Base-by-base conservation (phyloP, 495 filamentous ascomycete species). In the Xylaria telfairii region DNA sequence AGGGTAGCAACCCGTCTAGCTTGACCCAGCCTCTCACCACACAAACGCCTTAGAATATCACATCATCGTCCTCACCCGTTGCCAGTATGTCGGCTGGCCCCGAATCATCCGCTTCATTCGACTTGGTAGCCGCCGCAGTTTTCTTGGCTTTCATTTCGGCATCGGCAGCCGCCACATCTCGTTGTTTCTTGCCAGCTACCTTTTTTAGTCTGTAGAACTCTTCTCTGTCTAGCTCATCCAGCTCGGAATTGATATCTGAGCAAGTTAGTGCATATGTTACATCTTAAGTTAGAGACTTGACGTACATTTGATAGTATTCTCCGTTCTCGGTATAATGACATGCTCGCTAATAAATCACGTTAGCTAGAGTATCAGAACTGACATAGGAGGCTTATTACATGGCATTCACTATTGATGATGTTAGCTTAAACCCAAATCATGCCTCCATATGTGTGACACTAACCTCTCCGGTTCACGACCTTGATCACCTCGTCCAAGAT, bases 401-500 rank as follows among this genome's bases (percentile, higher is more conserved):
- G 46, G 95, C 95, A 82, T 98, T 98, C 21, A 98, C 95, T 92
- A 65, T 28, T 69, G 44, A 59, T 19, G 2, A 10, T 24, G 74
- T 89, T 78, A 82, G 81, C 75, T 65, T 67, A 44, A 47, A 39
- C 71, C 81, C 74, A 57, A 49, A 6, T 41, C 64, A 62, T 41
- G 44, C 41, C 60, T 26, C 12, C 54, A 9, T 6, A 42, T 61
- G 39, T n/a, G 24, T 32, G 15, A 54, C 5, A 65, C 87, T 80
- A 83, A 91, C 90, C 91, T 93, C 96, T 91, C 71, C 96, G 90
- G 80, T 98, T 99, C 41, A 99, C 96, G 32, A 98, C 93, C 86
- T 99, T 99, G 82, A 99, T 99, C 66, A 99, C 96, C 77, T 98
- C 96, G 78, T 99, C 96, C 71, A 99, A 80, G 72, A 97, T 98